phyloP scores from a whole-genome alignment of 257 asterid genomes.

The Solanum gracilifrons region DNA sequence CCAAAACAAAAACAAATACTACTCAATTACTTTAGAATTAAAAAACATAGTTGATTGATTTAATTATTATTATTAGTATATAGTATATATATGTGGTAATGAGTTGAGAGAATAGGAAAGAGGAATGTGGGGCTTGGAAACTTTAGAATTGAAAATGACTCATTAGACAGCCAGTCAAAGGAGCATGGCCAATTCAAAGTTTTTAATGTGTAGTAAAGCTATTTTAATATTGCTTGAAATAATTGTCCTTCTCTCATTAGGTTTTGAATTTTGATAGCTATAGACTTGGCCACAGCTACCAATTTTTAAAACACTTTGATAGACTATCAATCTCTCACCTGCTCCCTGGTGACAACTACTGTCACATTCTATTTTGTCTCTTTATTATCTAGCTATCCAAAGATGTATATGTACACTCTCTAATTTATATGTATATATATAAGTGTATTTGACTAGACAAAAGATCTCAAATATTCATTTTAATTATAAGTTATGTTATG shows the following conservation, averaged over 20 bases:
- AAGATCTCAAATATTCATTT: neutral
- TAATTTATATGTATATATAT: neutral
- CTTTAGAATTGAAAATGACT: neutral
- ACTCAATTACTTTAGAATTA: neutral
- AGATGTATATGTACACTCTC: neutral
- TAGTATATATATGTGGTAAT: neutral
- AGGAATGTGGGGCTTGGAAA: neutral
- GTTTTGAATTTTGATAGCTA: neutral
- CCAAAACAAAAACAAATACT: neutral
- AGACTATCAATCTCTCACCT: constrained; percentile 2
- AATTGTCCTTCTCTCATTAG: neutral
- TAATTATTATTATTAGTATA: too few species aligned
- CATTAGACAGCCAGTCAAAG: constrained; percentile 2
- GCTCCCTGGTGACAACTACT: constrained; percentile 4
- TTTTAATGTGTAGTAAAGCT: neutral
- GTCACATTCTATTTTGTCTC: neutral
- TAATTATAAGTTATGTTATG: neutral
- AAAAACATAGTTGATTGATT: neutral
- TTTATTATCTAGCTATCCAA: neutral
- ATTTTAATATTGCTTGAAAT: constrained; percentile 7
- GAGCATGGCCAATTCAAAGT: neutral
- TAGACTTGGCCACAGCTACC: neutral
- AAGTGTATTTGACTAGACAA: neutral
- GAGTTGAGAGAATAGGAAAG: neutral
- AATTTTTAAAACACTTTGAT: neutral